phyloP scores from a whole-genome alignment of 2,329 filamentous ascomycete species.

The Sarocladium kiliense region DNA sequence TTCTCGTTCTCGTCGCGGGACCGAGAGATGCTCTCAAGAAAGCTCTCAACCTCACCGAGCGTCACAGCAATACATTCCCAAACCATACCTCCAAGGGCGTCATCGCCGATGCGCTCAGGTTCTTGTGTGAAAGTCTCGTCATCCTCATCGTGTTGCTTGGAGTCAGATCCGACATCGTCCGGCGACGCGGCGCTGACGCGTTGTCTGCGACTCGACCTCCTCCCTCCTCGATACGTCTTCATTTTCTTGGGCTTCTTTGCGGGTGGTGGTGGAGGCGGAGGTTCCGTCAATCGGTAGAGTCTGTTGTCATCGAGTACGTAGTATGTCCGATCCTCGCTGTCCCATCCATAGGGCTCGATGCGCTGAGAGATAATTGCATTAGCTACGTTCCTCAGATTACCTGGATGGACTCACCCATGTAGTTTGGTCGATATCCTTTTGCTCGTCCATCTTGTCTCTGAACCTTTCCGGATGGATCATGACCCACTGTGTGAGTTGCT shows the following conservation, averaged over 20 bases:
- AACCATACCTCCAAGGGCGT: conserved; percentile 65
- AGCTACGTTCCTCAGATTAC: background rate
- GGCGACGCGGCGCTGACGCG: background rate
- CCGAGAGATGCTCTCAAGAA: conserved; percentile 67
- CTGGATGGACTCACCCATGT: conserved; percentile 61
- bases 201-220: conserved; percentile 67
- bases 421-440: conserved; percentile 74
- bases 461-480: conserved; percentile 84
- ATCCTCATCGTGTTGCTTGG: background rate
- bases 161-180: background rate
- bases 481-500: conserved; percentile 85
- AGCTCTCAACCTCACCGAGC: conserved; percentile 67
- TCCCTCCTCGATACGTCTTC: conserved; percentile 43
- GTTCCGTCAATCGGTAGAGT: conserved; percentile 82
- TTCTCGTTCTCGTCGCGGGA: conserved; percentile 84
- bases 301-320: conserved; percentile 92
- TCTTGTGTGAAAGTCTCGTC: conserved; percentile 9
- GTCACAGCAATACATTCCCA: conserved; percentile 92
- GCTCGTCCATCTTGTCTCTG: conserved; percentile 78
- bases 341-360: conserved; percentile 84
- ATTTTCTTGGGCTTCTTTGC: conserved; percentile 62
- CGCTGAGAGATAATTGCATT: conserved; percentile 38
- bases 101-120: conserved; percentile 29
- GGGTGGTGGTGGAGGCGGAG: conserved; percentile 55
- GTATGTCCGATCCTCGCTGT: conserved; percentile 79